Percentiles rank a stretch among this genome's conserved stretches.
Evolutionary conservation across 1,284 basidiomycete genomes (phyloP).

Genomic region (Sphagnurus paluster): DNA sequence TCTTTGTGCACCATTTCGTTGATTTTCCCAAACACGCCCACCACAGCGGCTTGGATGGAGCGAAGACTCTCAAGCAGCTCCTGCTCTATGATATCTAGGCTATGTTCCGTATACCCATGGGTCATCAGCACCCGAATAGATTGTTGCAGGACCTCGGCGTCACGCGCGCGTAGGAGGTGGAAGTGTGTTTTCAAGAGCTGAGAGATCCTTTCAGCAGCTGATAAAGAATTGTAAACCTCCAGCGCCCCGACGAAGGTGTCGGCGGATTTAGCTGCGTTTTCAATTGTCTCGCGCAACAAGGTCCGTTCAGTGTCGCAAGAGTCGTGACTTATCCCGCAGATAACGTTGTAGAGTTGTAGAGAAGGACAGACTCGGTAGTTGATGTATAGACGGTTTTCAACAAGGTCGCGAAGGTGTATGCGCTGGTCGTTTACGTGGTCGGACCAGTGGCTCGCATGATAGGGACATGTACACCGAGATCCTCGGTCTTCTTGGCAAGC

Average conservation of each 20-base stretch:
- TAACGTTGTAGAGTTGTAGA: conserved; percentile 40
- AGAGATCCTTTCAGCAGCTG: conserved; percentile 34
- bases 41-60: conserved; percentile 42
- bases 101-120: conserved; percentile 31
- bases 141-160: conserved; percentile 43
- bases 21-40: conserved; percentile 47
- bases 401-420: conserved; percentile 39
- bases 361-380: conserved; percentile 53
- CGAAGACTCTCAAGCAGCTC: conserved; percentile 49
- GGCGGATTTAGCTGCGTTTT: conserved; percentile 45
- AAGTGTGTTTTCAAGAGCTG: conserved; percentile 44
- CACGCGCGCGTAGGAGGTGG: conserved; percentile 59
- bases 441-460: conserved; percentile 55
- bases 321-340: conserved; percentile 40
- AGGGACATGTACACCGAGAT: conserved; percentile 26
- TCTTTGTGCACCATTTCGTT: conserved; percentile 35
- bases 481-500: too few relatives aligned
- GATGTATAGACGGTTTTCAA: conserved; percentile 41
- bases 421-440: conserved; percentile 39
- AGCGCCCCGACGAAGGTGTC: conserved; percentile 55
- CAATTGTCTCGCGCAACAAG: conserved; percentile 37
- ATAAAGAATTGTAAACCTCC: conserved; percentile 44
- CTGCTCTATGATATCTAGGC: conserved; percentile 45
- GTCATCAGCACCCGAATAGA: conserved; percentile 41
- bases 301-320: conserved; percentile 27